These are phyloP conservation scores for Candida maltosa DNA, from an alignment of 805 yeast genomes.

Conservation along the genomic window DNA sequence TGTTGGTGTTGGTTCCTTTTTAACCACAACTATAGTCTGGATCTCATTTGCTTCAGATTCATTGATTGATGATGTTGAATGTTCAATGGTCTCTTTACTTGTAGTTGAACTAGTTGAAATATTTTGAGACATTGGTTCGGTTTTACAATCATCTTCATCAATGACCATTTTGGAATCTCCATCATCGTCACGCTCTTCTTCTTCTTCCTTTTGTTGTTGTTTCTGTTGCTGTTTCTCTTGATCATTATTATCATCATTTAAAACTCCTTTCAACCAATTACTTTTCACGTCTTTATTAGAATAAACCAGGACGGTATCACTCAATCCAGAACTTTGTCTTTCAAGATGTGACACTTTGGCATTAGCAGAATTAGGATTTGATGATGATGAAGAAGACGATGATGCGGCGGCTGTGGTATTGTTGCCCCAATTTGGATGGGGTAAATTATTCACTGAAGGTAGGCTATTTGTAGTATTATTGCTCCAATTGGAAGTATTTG, in stretches of 20 bases:
- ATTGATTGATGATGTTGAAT: too few relatives aligned
- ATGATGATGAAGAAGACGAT: too few relatives aligned
- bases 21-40: too few relatives aligned
- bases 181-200: background rate
- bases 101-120: too few relatives aligned
- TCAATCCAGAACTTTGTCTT: too few relatives aligned
- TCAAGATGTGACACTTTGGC: background rate
- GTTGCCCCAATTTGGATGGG: constrained; percentile 1
- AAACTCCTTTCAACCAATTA: constrained; percentile 26
- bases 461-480: constrained; percentile 2
- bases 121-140: background rate
- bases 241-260: constrained; percentile 20
- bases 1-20: background rate
- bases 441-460: constrained; percentile 6
- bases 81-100: too few relatives aligned
- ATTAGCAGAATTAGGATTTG: too few relatives aligned
- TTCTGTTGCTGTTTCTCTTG: constrained; percentile 1
- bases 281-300: constrained; percentile 9
- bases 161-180: constrained; percentile 4
- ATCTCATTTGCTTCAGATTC: too few relatives aligned
- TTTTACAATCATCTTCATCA: constrained; percentile 4
- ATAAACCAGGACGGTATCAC: too few relatives aligned
- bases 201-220: background rate
- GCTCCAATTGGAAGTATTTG: constrained; percentile 3
- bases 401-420: too few relatives aligned